Evolutionary conservation across 2,329 filamentous ascomycete genomes (phyloP).

Genomic region (Acrodontium crateriforme): DNA sequence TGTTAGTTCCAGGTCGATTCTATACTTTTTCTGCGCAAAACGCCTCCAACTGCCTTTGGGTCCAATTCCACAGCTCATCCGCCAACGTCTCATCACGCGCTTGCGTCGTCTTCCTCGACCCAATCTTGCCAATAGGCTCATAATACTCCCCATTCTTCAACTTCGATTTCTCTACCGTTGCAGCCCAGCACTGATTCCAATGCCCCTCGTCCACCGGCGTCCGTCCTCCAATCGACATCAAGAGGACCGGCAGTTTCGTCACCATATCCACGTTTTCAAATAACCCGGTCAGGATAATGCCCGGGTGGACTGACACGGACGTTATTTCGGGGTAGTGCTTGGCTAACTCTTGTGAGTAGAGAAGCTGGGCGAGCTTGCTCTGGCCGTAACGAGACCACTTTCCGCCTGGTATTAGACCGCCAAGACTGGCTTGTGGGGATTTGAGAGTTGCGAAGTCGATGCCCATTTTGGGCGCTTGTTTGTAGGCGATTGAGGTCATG

Average conservation of each 20-base stretch:
- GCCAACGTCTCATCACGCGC: slow-evolving; percentile 20
- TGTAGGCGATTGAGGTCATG: slow-evolving; percentile 14
- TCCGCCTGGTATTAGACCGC: slow-evolving; percentile 10
- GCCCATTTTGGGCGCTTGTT: slow-evolving; percentile 5
- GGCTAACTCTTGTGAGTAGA: slow-evolving; percentile 30
- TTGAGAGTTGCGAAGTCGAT: slow-evolving; percentile 18
- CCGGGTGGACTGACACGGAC: slow-evolving; percentile 28
- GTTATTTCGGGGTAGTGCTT: slow-evolving; percentile 25
- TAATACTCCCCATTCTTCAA: slow-evolving; percentile 23
- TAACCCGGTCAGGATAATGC: slow-evolving; percentile 27
- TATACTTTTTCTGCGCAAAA: no score
- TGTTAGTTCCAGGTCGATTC: no score
- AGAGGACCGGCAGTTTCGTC: slow-evolving; percentile 7
- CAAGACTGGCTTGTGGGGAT: slow-evolving; percentile 7
- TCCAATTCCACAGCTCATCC: slow-evolving; percentile 23
- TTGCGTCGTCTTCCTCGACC: slow-evolving; percentile 11
- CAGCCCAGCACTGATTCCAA: slow-evolving; percentile 12
- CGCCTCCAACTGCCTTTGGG: slow-evolving; percentile 11
- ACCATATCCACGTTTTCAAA: slow-evolving; percentile 12
- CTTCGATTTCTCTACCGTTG: slow-evolving; percentile 6
- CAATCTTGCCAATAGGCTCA: slow-evolving; percentile 22
- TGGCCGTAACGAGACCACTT: slow-evolving; percentile 29
- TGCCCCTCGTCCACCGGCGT: slow-evolving; percentile 12
- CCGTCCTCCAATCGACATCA: slow-evolving; percentile 3
- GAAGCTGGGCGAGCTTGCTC: slow-evolving; percentile 35